Evolutionary conservation across 2,329 filamentous ascomycete genomes (phyloP), one percentile per base, ranked within the genome.

Genomic region (Venturia oleaginea): DNA sequence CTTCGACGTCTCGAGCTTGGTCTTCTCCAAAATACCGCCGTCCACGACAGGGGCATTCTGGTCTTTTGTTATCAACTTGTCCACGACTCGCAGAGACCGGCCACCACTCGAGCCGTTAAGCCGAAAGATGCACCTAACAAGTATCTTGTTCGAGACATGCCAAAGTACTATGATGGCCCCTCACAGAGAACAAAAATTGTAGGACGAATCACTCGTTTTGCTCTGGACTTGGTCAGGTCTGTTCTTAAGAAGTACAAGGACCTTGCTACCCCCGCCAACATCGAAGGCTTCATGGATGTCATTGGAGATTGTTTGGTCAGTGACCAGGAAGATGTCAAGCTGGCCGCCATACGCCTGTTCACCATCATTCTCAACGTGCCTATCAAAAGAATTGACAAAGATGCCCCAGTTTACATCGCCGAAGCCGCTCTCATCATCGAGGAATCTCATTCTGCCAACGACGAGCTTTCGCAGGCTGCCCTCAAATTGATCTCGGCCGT

Each of bases 11-110:
- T 99, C 62, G 88, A 90, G 1, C 83, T 89, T 8, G 95, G 94
- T 38, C 80, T 99, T 4, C 76, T 95, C 34, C 87, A 90, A 68
- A 99, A 99, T 69, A 81, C 88, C 3, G 87, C 86, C 0, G 87
- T 91, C 0, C 86, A 89, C 68, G 90, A 86, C 69, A 86, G 88
- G 60, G 91, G 96, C 68, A 87, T 93, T 48, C 79, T 99, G n/a
- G 79, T 96, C 0, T 97, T 99, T 75, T 96, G 92, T 74, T 97
- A 96, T 73, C 91, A 97, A 74, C 84, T 97, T 59, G 90, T 97
- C 48, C 90, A 95, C 72, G 88, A 92, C 67, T 89, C 91, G 0
- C 42, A 54, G 15, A 19, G 71, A 89, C 87, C 6, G 86, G 88
- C 11, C 91, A 89, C 73, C 19, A 57, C 24, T 24, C 30, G 61